Conservation (phyloP, 2,329 filamentous ascomycete genomes). For the Rhinocladiella mackenziei region DNA sequence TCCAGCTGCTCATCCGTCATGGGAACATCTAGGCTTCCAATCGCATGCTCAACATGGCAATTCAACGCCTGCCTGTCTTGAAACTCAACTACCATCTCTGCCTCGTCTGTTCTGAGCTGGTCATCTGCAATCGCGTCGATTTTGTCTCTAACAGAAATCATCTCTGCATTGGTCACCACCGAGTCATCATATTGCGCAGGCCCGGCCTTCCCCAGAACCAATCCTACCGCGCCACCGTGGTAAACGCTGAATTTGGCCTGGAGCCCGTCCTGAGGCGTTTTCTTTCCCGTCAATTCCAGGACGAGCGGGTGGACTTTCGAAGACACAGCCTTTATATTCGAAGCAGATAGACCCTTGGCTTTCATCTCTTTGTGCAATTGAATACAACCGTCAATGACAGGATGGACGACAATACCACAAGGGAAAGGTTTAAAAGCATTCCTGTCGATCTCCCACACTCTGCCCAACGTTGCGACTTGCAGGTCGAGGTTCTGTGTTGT, state of each 20-base stretch:
- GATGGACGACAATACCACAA: conserved; percentile 56
- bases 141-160: conserved; percentile 44
- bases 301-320: conserved; percentile 50
- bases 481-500: conserved; percentile 39
- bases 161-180: conserved; percentile 42
- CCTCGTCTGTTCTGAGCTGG: conserved; percentile 42
- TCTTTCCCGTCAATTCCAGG: conserved; percentile 52
- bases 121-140: conserved; percentile 45
- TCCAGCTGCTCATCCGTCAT: conserved; percentile 46
- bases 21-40: conserved; percentile 49
- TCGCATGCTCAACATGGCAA: conserved; percentile 48
- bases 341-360: conserved; percentile 31
- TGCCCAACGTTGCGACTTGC: conserved; percentile 37
- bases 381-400: conserved; percentile 51
- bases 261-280: conserved; percentile 47
- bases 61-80: conserved; percentile 37
- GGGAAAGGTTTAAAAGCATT: conserved; percentile 58
- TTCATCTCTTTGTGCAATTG: conserved; percentile 43
- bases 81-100: conserved; percentile 39
- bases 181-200: conserved; percentile 50
- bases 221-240: conserved; percentile 50
- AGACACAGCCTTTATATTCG: conserved; percentile 41
- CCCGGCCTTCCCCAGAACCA: conserved; percentile 50
- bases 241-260: conserved; percentile 56
- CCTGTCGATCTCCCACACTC: conserved; percentile 49